Percentiles rank a stretch among this genome's conserved stretches.
These are phyloP conservation scores for Perkinsus chesapeaki DNA, from an alignment of 169 alveolate species.

Conservation along the genomic window DNA sequence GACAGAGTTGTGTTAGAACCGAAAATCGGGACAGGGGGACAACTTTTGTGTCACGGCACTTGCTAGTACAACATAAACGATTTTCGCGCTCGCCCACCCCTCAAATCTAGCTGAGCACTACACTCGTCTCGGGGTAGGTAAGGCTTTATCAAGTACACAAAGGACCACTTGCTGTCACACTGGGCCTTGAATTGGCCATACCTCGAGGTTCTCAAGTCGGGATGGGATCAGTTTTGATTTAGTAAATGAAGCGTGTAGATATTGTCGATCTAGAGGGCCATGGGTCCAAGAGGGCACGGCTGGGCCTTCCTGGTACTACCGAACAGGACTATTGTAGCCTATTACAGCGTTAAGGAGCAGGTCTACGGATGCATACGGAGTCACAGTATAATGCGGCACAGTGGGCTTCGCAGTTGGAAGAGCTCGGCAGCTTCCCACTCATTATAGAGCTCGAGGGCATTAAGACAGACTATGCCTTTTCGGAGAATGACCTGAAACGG, in stretches of 20 bases:
- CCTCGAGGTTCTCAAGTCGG: too few species aligned
- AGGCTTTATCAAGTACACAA: too few species aligned
- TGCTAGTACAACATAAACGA: too few species aligned
- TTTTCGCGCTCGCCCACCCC: too few species aligned
- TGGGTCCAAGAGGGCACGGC: background rate
- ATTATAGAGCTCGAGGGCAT: background rate
- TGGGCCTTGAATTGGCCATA: too few species aligned
- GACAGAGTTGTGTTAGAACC: too few species aligned
- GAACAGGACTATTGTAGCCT: background rate
- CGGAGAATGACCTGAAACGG: background rate
- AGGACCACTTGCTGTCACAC: too few species aligned
- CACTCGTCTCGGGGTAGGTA: too few species aligned
- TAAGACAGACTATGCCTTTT: background rate
- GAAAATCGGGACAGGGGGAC: too few species aligned
- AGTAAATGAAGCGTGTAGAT: background rate
- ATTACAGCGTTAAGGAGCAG: too few species aligned
- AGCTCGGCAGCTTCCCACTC: background rate
- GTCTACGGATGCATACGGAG: background rate
- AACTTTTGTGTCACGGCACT: too few species aligned
- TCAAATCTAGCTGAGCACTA: too few species aligned
- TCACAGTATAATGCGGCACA: background rate
- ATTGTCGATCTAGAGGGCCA: background rate
- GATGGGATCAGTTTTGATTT: background rate
- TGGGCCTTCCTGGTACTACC: background rate
- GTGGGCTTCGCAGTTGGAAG: background rate